Evolutionary conservation across 257 asterid genomes (phyloP).

Genomic region (Echites panduratus): DNA sequence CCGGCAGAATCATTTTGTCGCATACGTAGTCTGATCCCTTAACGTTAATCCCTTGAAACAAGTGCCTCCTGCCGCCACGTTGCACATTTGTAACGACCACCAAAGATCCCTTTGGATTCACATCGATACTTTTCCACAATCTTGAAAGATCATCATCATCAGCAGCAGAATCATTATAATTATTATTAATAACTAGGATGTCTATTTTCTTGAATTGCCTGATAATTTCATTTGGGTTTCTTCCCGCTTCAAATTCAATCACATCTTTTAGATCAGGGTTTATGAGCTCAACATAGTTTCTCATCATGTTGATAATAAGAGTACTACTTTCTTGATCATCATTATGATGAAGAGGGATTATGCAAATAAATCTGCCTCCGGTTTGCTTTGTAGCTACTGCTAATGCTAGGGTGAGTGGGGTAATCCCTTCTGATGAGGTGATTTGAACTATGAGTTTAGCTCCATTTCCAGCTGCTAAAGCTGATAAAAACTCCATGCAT

Average conservation of each 20-base stretch:
- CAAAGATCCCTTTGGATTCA: constrained; percentile 20
- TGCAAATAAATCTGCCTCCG: constrained; percentile 15
- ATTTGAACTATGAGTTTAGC: constrained; percentile 19
- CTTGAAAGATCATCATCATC: constrained; percentile 6
- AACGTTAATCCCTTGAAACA: background rate
- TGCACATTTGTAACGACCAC: constrained; percentile 11
- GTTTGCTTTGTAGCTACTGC: constrained; percentile 23
- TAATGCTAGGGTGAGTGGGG: constrained; percentile 20
- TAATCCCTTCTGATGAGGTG: constrained; percentile 13
- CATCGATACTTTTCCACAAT: constrained; percentile 15
- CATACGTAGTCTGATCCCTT: constrained; percentile 4
- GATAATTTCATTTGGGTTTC: constrained; percentile 9
- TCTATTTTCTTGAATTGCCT: constrained; percentile 15
- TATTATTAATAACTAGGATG: constrained; percentile 14
- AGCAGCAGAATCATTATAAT: no score
- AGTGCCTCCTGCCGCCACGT: background rate
- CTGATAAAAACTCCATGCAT: constrained; percentile 25
- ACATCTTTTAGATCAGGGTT: constrained; percentile 5
- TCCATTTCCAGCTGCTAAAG: constrained; percentile 26
- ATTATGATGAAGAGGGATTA: no score
- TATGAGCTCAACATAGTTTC: background rate
- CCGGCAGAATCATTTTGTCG: constrained; percentile 12
- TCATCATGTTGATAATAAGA: no score
- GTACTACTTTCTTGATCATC: no score
- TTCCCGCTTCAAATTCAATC: constrained; percentile 11